A percentile compares a stretch with the other conserved stretches of the same genome.
phyloP scores from a whole-genome alignment of 106 monocot species.

The Dioscorea alata region DNA sequence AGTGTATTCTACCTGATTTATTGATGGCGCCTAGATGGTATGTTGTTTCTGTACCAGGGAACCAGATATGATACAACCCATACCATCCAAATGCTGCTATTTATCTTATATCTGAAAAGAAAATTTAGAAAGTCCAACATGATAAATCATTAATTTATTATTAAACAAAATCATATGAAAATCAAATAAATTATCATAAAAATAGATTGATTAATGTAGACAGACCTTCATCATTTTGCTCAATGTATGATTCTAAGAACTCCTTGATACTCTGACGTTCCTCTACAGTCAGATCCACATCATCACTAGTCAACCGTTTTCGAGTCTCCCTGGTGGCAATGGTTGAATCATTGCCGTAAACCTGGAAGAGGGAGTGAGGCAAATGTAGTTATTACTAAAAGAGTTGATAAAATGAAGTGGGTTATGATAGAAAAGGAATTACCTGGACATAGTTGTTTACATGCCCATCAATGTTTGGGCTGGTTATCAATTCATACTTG shows the following conservation, averaged over 20 bases:
- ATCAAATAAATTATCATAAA: too few relatives aligned
- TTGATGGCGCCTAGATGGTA: too few relatives aligned
- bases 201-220: too few relatives aligned
- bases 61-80: too few relatives aligned
- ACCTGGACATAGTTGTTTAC: slow-evolving; percentile 86
- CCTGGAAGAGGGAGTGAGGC: slow-evolving; percentile 26
- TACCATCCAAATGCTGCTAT: too few relatives aligned
- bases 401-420: not conserved
- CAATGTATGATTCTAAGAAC: slow-evolving; percentile 33
- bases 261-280: slow-evolving; percentile 52
- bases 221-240: not conserved
- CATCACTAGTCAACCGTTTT: slow-evolving; percentile 39
- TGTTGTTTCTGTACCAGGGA: too few relatives aligned
- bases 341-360: slow-evolving; percentile 19
- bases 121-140: too few relatives aligned
- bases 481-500: slow-evolving; percentile 47
- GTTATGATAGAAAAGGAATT: not conserved
- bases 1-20: too few relatives aligned
- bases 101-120: too few relatives aligned
- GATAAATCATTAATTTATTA: too few relatives aligned
- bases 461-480: slow-evolving; percentile 62
- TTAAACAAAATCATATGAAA: too few relatives aligned
- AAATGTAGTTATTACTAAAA: not conserved
- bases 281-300: slow-evolving; percentile 50
- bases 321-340: slow-evolving; percentile 20